Evolutionary conservation across 352 stramenopile genomes (phyloP).

Genomic region (Phytophthora foliorum): DNA sequence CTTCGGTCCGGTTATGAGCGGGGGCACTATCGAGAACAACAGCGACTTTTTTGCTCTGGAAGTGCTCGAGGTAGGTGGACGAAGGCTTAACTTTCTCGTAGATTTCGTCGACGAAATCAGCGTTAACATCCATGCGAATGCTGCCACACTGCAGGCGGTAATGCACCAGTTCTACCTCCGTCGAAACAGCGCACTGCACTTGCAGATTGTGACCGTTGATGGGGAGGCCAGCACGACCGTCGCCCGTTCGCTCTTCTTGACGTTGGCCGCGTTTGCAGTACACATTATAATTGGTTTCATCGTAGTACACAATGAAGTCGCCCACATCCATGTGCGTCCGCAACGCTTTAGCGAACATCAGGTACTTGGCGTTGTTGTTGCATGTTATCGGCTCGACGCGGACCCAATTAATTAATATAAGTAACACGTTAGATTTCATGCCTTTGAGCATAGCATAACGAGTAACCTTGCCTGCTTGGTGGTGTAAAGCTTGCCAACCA

Average conservation of each 20-base stretch:
- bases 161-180: constrained; percentile 1
- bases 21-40: constrained; percentile 12
- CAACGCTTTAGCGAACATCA: constrained; percentile 6
- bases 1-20: constrained; percentile 13
- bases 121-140: constrained; percentile 9
- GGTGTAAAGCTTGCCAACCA: too few species aligned
- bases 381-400: constrained; percentile 4
- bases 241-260: constrained; percentile 1
- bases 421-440: too few species aligned
- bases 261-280: neutral
- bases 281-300: constrained; percentile 5
- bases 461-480: too few species aligned
- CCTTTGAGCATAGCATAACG: too few species aligned
- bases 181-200: constrained; percentile 7
- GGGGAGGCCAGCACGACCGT: constrained; percentile 1
- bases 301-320: constrained; percentile 8
- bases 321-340: neutral
- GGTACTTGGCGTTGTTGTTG: constrained; percentile 7
- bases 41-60: neutral
- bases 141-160: neutral
- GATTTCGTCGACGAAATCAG: constrained; percentile 10
- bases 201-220: constrained; percentile 17
- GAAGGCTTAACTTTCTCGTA: constrained; percentile 16
- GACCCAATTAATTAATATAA: too few species aligned
- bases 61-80: neutral